Evolutionary conservation across 73 alveolate genomes (phyloP).

Genomic region (Tetrahymena malaccensis): DNA sequence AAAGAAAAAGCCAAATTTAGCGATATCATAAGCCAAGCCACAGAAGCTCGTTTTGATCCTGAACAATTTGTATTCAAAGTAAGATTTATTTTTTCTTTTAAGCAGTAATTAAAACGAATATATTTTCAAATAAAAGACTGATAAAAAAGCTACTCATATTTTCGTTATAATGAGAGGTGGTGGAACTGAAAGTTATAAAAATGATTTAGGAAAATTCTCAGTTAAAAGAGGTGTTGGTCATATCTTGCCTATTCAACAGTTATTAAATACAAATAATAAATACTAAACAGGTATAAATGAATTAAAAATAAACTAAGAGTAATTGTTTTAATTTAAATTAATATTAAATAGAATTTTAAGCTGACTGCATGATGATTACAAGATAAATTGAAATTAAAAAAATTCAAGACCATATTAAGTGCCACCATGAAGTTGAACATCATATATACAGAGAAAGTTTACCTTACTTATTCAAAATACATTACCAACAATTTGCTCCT

Average conservation of each 20-base stretch:
- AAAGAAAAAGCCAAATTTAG: not conserved
- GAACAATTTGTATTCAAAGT: slow-evolving; percentile 12
- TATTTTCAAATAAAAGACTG: not conserved
- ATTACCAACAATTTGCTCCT: not conserved
- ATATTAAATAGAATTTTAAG: not conserved
- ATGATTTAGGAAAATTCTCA: not conserved
- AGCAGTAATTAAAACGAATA: not conserved
- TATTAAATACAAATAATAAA: slow-evolving; percentile 8
- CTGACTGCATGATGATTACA: slow-evolving; percentile 19
- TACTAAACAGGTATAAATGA: not conserved
- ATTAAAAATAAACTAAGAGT: not conserved
- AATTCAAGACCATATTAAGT: not conserved
- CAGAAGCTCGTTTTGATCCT: slow-evolving; percentile 3
- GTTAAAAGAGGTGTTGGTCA: slow-evolving; percentile 10
- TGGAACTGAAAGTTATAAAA: slow-evolving; percentile 14
- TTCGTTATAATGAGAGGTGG: slow-evolving; percentile 29
- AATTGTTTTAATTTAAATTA: not conserved
- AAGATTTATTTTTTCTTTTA: not conserved
- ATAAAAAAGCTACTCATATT: slow-evolving; percentile 1
- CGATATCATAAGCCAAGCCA: not conserved
- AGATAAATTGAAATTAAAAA: not conserved
- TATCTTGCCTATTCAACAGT: slow-evolving; percentile 1
- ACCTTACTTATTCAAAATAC: not conserved
- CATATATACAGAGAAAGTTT: not conserved
- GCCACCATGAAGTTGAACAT: not conserved